These are phyloP conservation scores for Sporothrix pseudoabietina DNA, from an alignment of 2,329 filamentous ascomycete species.

Conservation along the genomic window DNA sequence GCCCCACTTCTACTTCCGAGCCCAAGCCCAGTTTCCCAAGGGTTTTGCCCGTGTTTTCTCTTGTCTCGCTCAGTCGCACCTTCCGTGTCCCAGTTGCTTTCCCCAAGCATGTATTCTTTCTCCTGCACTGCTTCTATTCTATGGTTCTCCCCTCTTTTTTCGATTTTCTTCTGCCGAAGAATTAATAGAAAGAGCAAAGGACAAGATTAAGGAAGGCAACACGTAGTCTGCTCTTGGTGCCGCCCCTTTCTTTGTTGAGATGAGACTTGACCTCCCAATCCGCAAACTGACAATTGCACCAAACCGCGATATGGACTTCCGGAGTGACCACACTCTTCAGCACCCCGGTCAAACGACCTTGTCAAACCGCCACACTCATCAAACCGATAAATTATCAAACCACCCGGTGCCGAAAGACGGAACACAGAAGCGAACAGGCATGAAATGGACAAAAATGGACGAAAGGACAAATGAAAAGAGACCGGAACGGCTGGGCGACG, in stretches of 20 bases:
- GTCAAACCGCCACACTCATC: constrained; percentile 26
- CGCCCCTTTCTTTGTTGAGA: neutral
- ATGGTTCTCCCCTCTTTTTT: neutral
- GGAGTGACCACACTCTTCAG: neutral
- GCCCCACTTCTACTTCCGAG: constrained; percentile 30
- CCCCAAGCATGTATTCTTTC: neutral
- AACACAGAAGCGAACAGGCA: neutral
- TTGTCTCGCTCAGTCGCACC: neutral
- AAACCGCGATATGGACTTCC: neutral
- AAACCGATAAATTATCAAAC: constrained; percentile 23
- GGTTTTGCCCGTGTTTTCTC: constrained; percentile 15
- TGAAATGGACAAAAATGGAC: neutral
- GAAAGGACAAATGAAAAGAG: neutral
- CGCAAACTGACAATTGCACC: neutral
- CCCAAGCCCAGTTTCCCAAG: constrained; percentile 24
- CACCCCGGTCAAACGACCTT: constrained; percentile 15
- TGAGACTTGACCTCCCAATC: neutral
- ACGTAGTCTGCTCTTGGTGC: neutral
- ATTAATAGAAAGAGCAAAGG: neutral
- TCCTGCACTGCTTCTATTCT: neutral
- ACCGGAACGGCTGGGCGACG: constrained; percentile 1
- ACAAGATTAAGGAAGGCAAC: neutral
- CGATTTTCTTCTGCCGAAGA: neutral
- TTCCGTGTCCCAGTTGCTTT: constrained; percentile 3
- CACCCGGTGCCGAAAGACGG: constrained; percentile 22